phyloP scores from a whole-genome alignment of 768 basidiomycete genomes.

The Pleurotus sapidus region DNA sequence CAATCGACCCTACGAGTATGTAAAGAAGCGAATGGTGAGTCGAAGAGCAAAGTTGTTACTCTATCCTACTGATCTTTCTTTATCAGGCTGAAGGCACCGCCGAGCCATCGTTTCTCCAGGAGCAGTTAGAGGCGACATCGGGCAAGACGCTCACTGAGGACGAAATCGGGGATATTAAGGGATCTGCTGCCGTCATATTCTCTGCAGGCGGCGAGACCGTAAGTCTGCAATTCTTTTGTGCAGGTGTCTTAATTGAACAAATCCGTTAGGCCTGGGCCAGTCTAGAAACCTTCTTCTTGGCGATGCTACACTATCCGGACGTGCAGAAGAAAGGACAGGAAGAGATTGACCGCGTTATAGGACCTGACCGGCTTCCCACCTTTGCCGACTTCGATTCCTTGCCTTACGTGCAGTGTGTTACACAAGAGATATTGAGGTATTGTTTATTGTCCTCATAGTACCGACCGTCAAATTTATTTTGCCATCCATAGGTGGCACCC shows the following conservation, averaged over 20 bases:
- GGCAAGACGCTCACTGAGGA: conserved; percentile 15
- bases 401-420: conserved; percentile 23
- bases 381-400: conserved; percentile 19
- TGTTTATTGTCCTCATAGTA: neutral
- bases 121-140: conserved; percentile 19
- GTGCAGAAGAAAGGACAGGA: conserved; percentile 23
- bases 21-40: conserved; percentile 25
- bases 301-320: conserved; percentile 24
- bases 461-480: neutral
- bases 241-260: neutral
- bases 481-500: conserved; percentile 13
- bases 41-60: neutral
- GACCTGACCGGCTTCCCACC: conserved; percentile 20
- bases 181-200: conserved; percentile 27
- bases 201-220: neutral
- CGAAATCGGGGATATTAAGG: conserved; percentile 18
- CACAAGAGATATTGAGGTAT: conserved; percentile 16
- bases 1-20: conserved; percentile 27
- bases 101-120: conserved; percentile 15
- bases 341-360: conserved; percentile 24
- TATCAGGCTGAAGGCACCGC: conserved; percentile 12
- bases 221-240: neutral
- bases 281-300: conserved; percentile 19
- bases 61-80: neutral
- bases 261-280: conserved; percentile 5